These are phyloP conservation scores for Cardiospermum halicacabum DNA, from an alignment of 345 rosid genomes.

Conservation along the genomic window DNA sequence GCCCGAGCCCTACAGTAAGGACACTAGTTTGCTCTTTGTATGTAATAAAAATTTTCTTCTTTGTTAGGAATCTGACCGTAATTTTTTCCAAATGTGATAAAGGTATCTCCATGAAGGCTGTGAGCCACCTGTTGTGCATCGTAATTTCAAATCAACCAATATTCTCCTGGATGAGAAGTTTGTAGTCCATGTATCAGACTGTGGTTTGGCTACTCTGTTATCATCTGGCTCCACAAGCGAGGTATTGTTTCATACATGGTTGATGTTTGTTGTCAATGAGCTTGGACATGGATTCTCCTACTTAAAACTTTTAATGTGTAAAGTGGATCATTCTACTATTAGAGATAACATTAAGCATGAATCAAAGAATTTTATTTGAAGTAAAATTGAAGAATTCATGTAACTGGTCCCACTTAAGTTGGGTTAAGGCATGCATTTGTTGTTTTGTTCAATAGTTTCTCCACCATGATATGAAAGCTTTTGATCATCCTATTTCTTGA, in stretches of 20 bases:
- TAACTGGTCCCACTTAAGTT: too few relatives aligned
- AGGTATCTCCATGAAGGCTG: slow-evolving; percentile 91
- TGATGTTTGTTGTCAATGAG: too few relatives aligned
- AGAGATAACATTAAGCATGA: too few relatives aligned
- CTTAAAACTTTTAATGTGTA: too few relatives aligned
- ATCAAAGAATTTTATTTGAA: too few relatives aligned
- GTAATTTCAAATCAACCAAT: slow-evolving; percentile 71
- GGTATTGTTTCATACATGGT: slow-evolving; percentile 31
- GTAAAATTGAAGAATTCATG: too few relatives aligned
- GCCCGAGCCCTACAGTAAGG: slow-evolving; percentile 92
- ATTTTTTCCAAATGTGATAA: slow-evolving; percentile 14
- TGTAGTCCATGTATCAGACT: slow-evolving; percentile 65
- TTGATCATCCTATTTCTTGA: background rate
- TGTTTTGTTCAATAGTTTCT: background rate
- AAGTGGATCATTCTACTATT: too few relatives aligned
- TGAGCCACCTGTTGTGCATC: slow-evolving; percentile 69
- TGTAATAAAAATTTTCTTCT: slow-evolving; percentile 1
- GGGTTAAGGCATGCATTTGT: too few relatives aligned
- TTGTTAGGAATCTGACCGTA: slow-evolving; percentile 4
- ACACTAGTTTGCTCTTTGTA: slow-evolving; percentile 1
- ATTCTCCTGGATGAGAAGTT: slow-evolving; percentile 73
- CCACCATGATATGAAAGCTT: background rate
- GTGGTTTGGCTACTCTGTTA: slow-evolving; percentile 62
- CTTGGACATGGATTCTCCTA: too few relatives aligned
- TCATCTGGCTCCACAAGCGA: slow-evolving; percentile 50